A percentile compares a stretch with the other conserved stretches of the same genome.
These are phyloP conservation scores for Circinella umbellata DNA, from an alignment of 371 early-diverging fungal genomes.

Conservation along the genomic window DNA sequence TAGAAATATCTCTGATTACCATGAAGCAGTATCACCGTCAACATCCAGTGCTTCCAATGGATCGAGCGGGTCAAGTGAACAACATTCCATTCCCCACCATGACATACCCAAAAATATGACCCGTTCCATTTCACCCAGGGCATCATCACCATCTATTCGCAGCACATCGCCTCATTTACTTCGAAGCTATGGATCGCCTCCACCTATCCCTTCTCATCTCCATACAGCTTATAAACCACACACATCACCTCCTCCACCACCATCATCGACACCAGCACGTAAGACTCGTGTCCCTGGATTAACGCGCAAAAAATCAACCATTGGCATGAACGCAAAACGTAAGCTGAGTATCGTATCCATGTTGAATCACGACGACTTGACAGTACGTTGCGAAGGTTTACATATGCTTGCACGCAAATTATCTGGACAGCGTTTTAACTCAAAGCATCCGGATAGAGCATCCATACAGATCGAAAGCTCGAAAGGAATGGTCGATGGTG, in stretches of 20 bases:
- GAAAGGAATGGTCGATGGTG: conserved; percentile 32
- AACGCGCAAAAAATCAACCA: conserved; percentile 40
- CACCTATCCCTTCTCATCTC: conserved; percentile 31
- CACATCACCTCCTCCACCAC: conserved; percentile 21
- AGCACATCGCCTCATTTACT: conserved; percentile 90
- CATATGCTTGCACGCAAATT: conserved; percentile 39
- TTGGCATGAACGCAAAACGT: conserved; percentile 30
- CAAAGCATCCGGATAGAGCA: conserved; percentile 16
- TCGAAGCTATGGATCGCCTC: conserved; percentile 27
- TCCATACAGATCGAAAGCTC: conserved; percentile 35
- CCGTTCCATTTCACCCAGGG: conserved; percentile 46
- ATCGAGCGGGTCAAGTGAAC: conserved; percentile 22
- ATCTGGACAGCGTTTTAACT: conserved; percentile 21
- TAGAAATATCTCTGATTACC: conserved; percentile 27
- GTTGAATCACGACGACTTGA: conserved; percentile 37
- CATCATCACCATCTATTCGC: conserved; percentile 96
- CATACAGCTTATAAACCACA: conserved; percentile 20
- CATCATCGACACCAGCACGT: conserved; percentile 18
- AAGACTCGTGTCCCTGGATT: conserved; percentile 46
- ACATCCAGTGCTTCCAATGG: conserved; percentile 27
- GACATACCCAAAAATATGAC: conserved; percentile 25
- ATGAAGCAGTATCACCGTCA: conserved; percentile 27
- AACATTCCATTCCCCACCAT: conserved; percentile 15
- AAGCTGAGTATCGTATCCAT: conserved; percentile 40
- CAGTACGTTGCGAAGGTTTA: conserved; percentile 34